phyloP scores from a whole-genome alignment of 805 yeast genomes.

The Ogataea nakhonphanomensis region DNA sequence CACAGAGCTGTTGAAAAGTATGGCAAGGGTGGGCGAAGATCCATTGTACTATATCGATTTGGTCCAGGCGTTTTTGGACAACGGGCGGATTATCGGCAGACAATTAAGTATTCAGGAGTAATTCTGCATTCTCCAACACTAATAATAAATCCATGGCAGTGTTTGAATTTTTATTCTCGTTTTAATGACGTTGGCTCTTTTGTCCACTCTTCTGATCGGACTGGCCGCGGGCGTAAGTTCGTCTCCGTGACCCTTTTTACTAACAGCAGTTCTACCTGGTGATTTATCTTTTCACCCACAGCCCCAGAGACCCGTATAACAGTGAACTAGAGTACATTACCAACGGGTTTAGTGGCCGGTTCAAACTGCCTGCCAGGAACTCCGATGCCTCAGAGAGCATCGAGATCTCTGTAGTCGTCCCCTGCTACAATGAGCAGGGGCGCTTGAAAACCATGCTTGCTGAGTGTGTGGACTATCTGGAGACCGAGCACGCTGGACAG shows the following conservation, averaged over 20 bases:
- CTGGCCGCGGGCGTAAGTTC: constrained; percentile 5
- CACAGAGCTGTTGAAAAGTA: constrained; percentile 30
- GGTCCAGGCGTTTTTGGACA: constrained; percentile 44
- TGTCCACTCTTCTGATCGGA: not conserved
- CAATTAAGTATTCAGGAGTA: constrained; percentile 29
- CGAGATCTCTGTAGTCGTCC: constrained; percentile 75
- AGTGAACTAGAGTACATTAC: constrained; percentile 56
- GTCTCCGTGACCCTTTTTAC: not conserved
- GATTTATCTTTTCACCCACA: constrained; percentile 53
- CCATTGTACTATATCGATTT: constrained; percentile 42
- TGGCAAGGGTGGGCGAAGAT: constrained; percentile 33
- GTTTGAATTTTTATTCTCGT: not conserved
- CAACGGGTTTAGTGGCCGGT: constrained; percentile 34
- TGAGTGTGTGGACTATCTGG: constrained; percentile 60
- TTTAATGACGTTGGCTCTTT: constrained; percentile 4
- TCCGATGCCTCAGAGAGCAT: constrained; percentile 37
- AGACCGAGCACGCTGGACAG: constrained; percentile 26
- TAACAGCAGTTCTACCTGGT: constrained; percentile 34
- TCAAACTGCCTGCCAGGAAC: constrained; percentile 35
- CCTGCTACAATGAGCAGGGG: constrained; percentile 86
- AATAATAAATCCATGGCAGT: constrained; percentile 1
- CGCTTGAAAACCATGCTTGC: constrained; percentile 70
- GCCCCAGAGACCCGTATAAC: constrained; percentile 52
- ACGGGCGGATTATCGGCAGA: constrained; percentile 36
- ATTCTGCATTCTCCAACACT: not conserved